These are phyloP conservation scores for Didymella sp. DNA, from an alignment of 2,329 filamentous ascomycete species.

Conservation along the genomic window DNA sequence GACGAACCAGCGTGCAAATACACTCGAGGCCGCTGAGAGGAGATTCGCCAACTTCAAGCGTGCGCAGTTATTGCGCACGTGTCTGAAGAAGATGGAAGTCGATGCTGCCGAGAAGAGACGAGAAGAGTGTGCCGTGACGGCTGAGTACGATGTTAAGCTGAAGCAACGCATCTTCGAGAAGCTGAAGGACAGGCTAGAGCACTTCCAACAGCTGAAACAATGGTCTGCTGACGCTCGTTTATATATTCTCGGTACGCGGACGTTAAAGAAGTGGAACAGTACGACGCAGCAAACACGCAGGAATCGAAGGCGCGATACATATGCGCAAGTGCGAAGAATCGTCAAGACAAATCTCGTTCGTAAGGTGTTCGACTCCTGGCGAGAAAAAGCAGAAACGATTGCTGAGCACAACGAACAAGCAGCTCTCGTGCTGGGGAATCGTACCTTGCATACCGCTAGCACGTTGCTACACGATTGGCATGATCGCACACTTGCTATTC, in stretches of 20 bases:
- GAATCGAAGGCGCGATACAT: constrained; percentile 62
- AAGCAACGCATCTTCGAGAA: constrained; percentile 48
- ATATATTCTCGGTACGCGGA: constrained; percentile 61
- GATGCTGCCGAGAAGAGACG: constrained; percentile 33
- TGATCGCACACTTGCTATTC: constrained; percentile 43
- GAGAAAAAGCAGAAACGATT: constrained; percentile 31
- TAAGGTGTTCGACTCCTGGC: constrained; percentile 49
- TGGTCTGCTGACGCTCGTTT: constrained; percentile 64
- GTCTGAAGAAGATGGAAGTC: constrained; percentile 39
- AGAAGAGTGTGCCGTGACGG: constrained; percentile 48
- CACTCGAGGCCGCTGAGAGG: constrained; percentile 40
- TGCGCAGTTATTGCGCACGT: constrained; percentile 34
- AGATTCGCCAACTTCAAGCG: constrained; percentile 43
- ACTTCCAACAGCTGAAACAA: constrained; percentile 57
- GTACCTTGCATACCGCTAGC: constrained; percentile 33
- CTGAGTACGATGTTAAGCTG: constrained; percentile 52
- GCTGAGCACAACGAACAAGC: constrained; percentile 43
- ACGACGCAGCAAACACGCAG: constrained; percentile 60
- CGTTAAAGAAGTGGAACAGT: constrained; percentile 60
- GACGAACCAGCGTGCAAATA: constrained; percentile 35
- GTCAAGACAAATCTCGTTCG: constrained; percentile 63
- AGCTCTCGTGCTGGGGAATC: constrained; percentile 31
- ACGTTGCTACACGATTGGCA: constrained; percentile 54
- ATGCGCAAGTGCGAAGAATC: constrained; percentile 60
- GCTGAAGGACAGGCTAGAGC: constrained; percentile 48